Percentiles rank a stretch among this genome's conserved stretches.
Conservation (phyloP, 176 grass and related monocot species). For the Chloris gayana region DNA sequence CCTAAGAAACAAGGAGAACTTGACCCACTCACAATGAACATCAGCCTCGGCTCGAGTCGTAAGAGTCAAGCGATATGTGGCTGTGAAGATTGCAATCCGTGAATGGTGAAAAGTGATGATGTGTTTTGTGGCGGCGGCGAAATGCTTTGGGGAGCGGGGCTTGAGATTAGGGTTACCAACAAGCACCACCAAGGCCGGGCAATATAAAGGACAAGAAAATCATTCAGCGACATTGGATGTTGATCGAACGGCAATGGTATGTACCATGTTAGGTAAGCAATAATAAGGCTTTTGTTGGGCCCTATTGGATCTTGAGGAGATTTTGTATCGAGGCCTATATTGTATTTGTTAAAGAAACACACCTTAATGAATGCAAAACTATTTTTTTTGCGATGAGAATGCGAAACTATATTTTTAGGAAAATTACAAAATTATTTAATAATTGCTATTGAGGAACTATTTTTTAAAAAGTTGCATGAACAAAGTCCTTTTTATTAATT, state of each 20-base stretch:
- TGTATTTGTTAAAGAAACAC: too few relatives aligned
- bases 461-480: too few relatives aligned
- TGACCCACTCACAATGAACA: neutral
- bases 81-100: neutral
- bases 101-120: neutral
- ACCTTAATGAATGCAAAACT: too few relatives aligned
- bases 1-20: neutral
- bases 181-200: neutral
- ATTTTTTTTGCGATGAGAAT: too few relatives aligned
- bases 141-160: neutral
- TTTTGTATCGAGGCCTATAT: too few relatives aligned
- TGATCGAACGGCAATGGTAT: neutral
- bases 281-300: neutral
- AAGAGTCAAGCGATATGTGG: neutral
- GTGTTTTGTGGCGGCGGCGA: neutral
- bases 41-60: neutral
- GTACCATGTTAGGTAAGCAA: neutral
- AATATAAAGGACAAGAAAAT: neutral
- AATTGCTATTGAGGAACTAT: too few relatives aligned
- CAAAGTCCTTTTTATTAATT: too few relatives aligned
- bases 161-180: neutral
- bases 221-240: neutral
- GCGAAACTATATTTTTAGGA: too few relatives aligned
- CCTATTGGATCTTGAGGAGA: too few relatives aligned
- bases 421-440: too few relatives aligned